Conservation (phyloP, 2,329 filamentous ascomycete species). For the Tolypocladium cylindrosporum region DNA sequence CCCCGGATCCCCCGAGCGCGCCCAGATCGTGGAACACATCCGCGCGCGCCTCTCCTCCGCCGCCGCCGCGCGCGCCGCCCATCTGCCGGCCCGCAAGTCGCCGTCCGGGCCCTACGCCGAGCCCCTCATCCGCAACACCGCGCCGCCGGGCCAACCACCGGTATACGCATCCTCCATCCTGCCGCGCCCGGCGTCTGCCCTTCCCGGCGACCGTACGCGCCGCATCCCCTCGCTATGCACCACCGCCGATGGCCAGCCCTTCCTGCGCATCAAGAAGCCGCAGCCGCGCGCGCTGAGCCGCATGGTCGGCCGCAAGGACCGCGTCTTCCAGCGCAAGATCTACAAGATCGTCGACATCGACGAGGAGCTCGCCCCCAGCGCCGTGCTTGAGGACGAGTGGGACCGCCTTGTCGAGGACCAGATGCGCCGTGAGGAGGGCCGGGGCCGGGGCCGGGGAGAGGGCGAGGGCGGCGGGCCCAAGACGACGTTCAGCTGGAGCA, state of each 20-base stretch:
- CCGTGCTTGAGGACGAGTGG: slow-evolving; percentile 38
- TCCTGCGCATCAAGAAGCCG: slow-evolving; percentile 57
- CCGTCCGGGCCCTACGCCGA: slow-evolving; percentile 9
- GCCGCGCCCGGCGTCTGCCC: slow-evolving; percentile 36
- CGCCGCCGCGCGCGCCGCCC: slow-evolving; percentile 11
- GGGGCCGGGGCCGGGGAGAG: neutral
- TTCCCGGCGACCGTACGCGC: slow-evolving; percentile 19
- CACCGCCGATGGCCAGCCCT: slow-evolving; percentile 46
- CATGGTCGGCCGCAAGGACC: slow-evolving; percentile 43
- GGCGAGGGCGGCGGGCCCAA: neutral
- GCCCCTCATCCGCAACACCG: slow-evolving; percentile 24
- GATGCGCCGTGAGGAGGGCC: slow-evolving; percentile 4
- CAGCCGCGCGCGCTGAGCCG: slow-evolving; percentile 50
- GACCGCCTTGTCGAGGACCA: slow-evolving; percentile 25
- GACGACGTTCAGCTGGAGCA: slow-evolving; percentile 19
- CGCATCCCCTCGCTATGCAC: slow-evolving; percentile 46
- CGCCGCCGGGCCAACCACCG: slow-evolving; percentile 24
- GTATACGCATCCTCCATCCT: slow-evolving; percentile 36
- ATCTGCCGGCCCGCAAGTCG: slow-evolving; percentile 7
- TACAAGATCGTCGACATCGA: slow-evolving; percentile 25
- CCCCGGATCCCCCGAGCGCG: slow-evolving; percentile 28
- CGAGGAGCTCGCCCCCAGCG: slow-evolving; percentile 21
- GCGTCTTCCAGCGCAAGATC: slow-evolving; percentile 30
- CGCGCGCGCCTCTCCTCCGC: slow-evolving; percentile 14
- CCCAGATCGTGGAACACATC: slow-evolving; percentile 31